phyloP scores from a whole-genome alignment of 1,139 yeast species.

The Kluyveromyces marxianus region DNA sequence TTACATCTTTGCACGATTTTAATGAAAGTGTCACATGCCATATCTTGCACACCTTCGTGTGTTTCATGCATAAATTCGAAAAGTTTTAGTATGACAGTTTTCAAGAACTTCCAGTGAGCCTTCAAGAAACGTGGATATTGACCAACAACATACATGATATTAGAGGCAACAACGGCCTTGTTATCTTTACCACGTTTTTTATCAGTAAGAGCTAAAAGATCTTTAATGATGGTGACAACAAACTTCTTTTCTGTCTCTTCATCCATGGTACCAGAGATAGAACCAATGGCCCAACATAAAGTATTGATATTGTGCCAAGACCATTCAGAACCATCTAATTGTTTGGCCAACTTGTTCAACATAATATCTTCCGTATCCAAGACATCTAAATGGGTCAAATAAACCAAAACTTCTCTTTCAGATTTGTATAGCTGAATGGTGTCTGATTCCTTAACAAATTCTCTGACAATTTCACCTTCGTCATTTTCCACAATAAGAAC shows the following conservation, averaged over 20 bases:
- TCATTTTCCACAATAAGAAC: slow-evolving; percentile 94
- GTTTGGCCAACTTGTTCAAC: slow-evolving; percentile 85
- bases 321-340: slow-evolving; percentile 96
- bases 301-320: slow-evolving; percentile 98
- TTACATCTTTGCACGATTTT: slow-evolving; percentile 93
- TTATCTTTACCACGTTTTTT: slow-evolving; percentile 96
- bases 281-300: slow-evolving; percentile 98
- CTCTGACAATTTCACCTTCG: slow-evolving; percentile 98
- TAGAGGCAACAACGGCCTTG: slow-evolving; percentile 97
- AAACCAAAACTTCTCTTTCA: slow-evolving; percentile 92
- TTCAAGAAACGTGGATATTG: slow-evolving; percentile 95
- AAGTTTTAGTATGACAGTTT: slow-evolving; percentile 89
- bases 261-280: slow-evolving; percentile 97
- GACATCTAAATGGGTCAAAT: slow-evolving; percentile 90
- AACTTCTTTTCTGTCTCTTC: slow-evolving; percentile 96
- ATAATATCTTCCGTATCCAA: slow-evolving; percentile 89
- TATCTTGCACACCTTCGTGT: slow-evolving; percentile 98
- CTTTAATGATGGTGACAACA: slow-evolving; percentile 86
- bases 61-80: slow-evolving; percentile 99
- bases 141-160: slow-evolving; percentile 98
- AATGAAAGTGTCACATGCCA: slow-evolving; percentile 98
- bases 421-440: slow-evolving; percentile 92
- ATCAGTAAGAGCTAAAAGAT: slow-evolving; percentile 82
- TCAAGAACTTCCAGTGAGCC: slow-evolving; percentile 96
- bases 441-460: slow-evolving; percentile 93